Percentiles rank a stretch among this genome's conserved stretches.
Conservation (phyloP, 257 asterid species). For the Solanum chmielewskii region DNA sequence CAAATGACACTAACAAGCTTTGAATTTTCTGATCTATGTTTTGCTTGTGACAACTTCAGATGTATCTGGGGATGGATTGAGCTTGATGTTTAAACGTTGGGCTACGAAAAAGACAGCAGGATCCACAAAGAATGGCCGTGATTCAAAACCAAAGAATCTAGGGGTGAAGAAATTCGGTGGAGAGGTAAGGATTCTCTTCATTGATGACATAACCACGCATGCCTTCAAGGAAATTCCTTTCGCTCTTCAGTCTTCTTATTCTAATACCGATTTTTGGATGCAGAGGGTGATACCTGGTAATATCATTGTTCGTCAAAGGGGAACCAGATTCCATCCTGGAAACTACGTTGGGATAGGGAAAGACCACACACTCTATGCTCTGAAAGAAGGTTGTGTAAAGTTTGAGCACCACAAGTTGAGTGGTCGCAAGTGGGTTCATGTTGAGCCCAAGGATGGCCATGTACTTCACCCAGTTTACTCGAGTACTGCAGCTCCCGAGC, state of each 20-base stretch:
- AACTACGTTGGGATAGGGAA: constrained; percentile 73
- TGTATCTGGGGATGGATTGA: constrained; percentile 67
- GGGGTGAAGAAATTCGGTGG: constrained; percentile 96
- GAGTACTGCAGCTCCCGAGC: constrained; percentile 20
- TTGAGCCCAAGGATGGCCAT: constrained; percentile 80
- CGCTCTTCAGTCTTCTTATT: not conserved
- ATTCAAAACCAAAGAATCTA: constrained; percentile 77
- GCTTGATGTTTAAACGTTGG: constrained; percentile 78
- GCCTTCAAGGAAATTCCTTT: not conserved
- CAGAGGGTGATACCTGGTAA: constrained; percentile 91
- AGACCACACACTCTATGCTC: constrained; percentile 85
- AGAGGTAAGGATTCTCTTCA: constrained; percentile 41
- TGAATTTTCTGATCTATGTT: not conserved
- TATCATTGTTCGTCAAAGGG: constrained; percentile 91
- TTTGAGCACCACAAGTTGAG: constrained; percentile 69
- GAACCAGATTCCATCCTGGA: constrained; percentile 91
- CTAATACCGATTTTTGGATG: not conserved
- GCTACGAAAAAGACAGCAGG: constrained; percentile 91
- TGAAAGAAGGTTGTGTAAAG: constrained; percentile 78
- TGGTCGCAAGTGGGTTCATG: constrained; percentile 92
- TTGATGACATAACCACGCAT: not conserved
- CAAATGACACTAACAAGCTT: not conserved
- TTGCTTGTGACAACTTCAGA: constrained; percentile 15
- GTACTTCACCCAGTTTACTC: constrained; percentile 64
- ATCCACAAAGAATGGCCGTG: constrained; percentile 89